These are phyloP conservation scores for Articulospora tetracladia DNA, from an alignment of 495 filamentous ascomycete genomes.

Conservation along the genomic window DNA sequence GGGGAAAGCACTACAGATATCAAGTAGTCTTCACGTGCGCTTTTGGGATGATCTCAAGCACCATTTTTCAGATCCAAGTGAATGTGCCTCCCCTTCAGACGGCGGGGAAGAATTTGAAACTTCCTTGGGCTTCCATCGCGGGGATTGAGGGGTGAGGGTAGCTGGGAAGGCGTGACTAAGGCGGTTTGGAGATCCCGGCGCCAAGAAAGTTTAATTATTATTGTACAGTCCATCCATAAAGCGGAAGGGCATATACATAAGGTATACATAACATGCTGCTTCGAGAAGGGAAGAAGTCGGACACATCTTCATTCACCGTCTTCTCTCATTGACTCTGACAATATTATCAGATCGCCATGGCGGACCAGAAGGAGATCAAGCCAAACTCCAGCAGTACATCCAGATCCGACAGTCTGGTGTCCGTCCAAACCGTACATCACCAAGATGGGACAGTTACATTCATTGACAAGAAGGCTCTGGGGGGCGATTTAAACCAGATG, in stretches of 20 bases:
- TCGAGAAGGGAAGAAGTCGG: no score
- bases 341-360: neutral
- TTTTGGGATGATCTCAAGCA: no score
- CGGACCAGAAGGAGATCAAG: neutral
- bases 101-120: neutral
- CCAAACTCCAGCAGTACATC: neutral
- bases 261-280: no score
- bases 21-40: neutral
- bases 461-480: slow-evolving; percentile 6
- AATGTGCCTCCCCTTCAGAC: neutral
- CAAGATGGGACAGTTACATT: slow-evolving; percentile 10
- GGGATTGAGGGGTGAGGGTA: no score
- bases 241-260: no score
- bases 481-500: slow-evolving; percentile 14
- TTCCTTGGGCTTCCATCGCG: neutral
- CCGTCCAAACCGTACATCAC: neutral
- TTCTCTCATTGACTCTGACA: neutral
- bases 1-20: no score
- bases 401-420: neutral
- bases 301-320: no score
- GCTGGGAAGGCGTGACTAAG: no score
- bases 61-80: no score
- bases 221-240: no score
- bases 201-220: neutral
- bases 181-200: neutral